phyloP scores from a whole-genome alignment of 495 filamentous ascomycete species.

The Aspergillus egyptiacus region DNA sequence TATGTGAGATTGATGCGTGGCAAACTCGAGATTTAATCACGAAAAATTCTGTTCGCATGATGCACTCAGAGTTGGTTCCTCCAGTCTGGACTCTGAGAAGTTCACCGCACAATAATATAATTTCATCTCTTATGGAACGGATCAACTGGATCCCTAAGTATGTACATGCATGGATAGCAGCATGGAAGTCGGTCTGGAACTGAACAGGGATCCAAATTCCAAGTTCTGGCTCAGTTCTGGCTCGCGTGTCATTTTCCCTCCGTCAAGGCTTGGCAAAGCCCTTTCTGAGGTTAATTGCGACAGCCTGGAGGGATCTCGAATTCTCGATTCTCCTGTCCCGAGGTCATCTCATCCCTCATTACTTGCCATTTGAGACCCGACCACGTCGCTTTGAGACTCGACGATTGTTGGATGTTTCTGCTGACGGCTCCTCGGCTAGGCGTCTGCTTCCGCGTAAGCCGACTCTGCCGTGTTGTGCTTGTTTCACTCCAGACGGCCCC shows the following conservation, averaged over 20 bases:
- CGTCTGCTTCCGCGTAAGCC: not conserved
- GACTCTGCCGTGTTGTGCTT: conserved; percentile 1
- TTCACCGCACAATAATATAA: not conserved
- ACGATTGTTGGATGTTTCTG: too few species aligned
- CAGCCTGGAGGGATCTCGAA: too few species aligned
- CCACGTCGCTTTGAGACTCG: too few species aligned
- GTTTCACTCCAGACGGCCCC: not conserved
- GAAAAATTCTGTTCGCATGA: not conserved
- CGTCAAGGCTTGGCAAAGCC: conserved; percentile 12
- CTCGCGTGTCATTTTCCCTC: not conserved
- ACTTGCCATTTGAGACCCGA: too few species aligned
- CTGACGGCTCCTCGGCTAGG: not conserved
- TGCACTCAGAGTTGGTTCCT: too few species aligned
- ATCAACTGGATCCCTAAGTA: conserved; percentile 4
- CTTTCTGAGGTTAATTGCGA: conserved; percentile 10
- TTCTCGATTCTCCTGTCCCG: too few species aligned
- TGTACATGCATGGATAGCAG: too few species aligned
- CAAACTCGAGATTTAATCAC: not conserved
- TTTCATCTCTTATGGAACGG: not conserved
- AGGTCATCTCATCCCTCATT: too few species aligned
- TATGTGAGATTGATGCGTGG: not conserved
- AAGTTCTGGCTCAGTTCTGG: not conserved
- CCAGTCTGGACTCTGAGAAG: not conserved
- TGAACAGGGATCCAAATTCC: not conserved
- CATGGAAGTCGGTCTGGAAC: conserved; percentile 13